phyloP scores from a whole-genome alignment of 164 flowering plant species.

The Cinnamomum chago region DNA sequence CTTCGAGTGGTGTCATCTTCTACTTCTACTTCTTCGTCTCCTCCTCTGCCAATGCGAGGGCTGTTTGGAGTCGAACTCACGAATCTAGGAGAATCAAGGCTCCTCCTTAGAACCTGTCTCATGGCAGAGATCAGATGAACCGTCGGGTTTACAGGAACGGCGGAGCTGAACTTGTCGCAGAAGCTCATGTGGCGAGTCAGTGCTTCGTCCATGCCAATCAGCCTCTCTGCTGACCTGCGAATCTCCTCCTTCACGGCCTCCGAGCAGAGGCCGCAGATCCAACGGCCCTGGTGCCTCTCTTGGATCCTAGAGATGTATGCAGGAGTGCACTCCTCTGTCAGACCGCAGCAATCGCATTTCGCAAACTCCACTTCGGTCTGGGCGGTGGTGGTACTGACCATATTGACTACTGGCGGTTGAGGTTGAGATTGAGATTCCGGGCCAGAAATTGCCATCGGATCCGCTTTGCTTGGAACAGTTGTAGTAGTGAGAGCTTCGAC shows the following conservation, averaged over 20 bases:
- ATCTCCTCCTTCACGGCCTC: constrained; percentile 82
- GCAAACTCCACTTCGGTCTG: constrained; percentile 50
- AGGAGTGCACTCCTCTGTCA: constrained; percentile 78
- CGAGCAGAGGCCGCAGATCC: constrained; percentile 88
- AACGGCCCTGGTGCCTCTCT: constrained; percentile 54
- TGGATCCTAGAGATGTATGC: constrained; percentile 55
- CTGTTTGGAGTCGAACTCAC: constrained; percentile 56
- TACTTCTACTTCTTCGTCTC: background rate
- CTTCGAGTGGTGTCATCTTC: background rate
- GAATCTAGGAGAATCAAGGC: constrained; percentile 59
- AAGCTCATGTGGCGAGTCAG: constrained; percentile 57
- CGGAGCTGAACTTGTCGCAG: constrained; percentile 46
- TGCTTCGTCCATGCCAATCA: constrained; percentile 80
- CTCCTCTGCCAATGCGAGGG: constrained; percentile 26
- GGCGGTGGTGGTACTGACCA: background rate
- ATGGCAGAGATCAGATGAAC: constrained; percentile 55
- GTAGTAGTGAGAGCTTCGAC: constrained; percentile 29
- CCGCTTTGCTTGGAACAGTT: constrained; percentile 25
- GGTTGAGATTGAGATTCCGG: constrained; percentile 31
- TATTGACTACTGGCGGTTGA: constrained; percentile 17
- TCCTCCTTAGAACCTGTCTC: constrained; percentile 58
- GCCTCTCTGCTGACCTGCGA: constrained; percentile 36
- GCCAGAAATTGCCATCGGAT: constrained; percentile 33
- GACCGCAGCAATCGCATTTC: constrained; percentile 75
- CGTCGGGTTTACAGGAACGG: constrained; percentile 60